Evolutionary conservation across 2,329 filamentous ascomycete species (phyloP), one percentile per base, ranked within the genome.

Genomic region (Metarhizium sp.): DNA sequence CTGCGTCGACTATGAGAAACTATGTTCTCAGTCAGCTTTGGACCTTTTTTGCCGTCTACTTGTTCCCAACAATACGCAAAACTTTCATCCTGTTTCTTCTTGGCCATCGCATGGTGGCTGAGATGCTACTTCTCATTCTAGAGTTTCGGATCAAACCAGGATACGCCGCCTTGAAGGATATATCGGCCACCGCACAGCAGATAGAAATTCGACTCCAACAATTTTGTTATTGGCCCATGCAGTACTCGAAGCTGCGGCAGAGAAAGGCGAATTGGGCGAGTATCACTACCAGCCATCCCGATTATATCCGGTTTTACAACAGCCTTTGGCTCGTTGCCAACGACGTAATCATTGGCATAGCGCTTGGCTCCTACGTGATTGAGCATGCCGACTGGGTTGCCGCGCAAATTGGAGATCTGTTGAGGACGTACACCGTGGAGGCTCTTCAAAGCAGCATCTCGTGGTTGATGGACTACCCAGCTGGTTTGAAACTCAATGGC

Each of bases 221-320:
- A 68, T 97, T 97, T 67, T 97, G 92, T 71, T 99, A 99, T 70
- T 97, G 92, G 92, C 95, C 94, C 2, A 90, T 95, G 71, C 92
- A 99, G 69, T 96, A 97, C 67, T 80, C 92, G 47, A 97, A 91
- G 16, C 72, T 99, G 50, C 86, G 92, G n/a, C 85, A 89, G 66
- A 81, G 92, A 43, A 95, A 95, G 67, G 85, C 86, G 59, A 90
- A 95, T 63, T 97, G 94, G 92, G 89, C 91, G 57, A 97, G 92
- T 68, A 88, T 97, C 55, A 96, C 92, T 0, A 94, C 87, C 50
- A 96, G 87, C 63, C 92, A 99, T 69, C 90, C 92, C 0, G 94
- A 99, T 69, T 99, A 99, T 69, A 99, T 99, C 61, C 87, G 94
- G 16, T 99, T 99, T 72, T 99, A 97, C 74, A 99, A 99, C 70